phyloP scores from a whole-genome alignment of 768 basidiomycete species.

The Dacryopinax primogenitus region DNA sequence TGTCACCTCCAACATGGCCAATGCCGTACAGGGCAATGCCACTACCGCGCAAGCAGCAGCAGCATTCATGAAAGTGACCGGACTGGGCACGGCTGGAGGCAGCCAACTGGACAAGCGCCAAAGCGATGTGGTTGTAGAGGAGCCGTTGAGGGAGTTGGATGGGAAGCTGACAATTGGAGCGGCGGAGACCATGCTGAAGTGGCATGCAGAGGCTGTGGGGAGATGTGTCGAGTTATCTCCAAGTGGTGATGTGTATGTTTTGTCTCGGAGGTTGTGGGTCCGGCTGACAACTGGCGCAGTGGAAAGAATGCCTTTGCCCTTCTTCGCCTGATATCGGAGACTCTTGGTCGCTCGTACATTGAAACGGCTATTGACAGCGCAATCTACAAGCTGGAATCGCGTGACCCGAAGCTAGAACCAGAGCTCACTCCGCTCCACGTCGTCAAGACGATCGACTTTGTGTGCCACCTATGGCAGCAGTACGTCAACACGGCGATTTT shows the following conservation, averaged over 20 bases:
- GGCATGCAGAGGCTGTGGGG: conserved; percentile 96
- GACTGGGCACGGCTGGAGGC: conserved; percentile 34
- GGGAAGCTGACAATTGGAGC: conserved; percentile 60
- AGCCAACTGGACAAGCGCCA: conserved; percentile 23
- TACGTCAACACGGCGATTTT: conserved; percentile 84
- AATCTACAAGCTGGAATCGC: conserved; percentile 52
- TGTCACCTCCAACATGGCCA: conserved; percentile 2
- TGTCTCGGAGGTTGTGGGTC: neutral
- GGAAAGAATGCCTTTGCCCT: conserved; percentile 80
- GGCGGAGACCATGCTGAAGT: conserved; percentile 84
- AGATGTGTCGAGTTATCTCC: conserved; percentile 82
- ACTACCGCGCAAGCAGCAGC: conserved; percentile 74
- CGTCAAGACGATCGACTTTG: conserved; percentile 63
- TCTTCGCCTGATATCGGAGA: conserved; percentile 73
- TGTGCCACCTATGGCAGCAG: conserved; percentile 94
- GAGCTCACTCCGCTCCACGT: conserved; percentile 53
- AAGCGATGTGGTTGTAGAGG: conserved; percentile 40
- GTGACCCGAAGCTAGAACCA: conserved; percentile 70
- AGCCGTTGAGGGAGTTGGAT: conserved; percentile 65
- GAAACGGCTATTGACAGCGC: conserved; percentile 86
- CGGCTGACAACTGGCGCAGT: conserved; percentile 31
- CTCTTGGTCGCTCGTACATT: conserved; percentile 68
- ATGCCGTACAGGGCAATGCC: conserved; percentile 23
- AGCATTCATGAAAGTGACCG: conserved; percentile 78
- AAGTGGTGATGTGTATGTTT: conserved; percentile 66